phyloP scores from a whole-genome alignment of 2,329 filamentous ascomycete species.

The Trichoderma endophyticum region DNA sequence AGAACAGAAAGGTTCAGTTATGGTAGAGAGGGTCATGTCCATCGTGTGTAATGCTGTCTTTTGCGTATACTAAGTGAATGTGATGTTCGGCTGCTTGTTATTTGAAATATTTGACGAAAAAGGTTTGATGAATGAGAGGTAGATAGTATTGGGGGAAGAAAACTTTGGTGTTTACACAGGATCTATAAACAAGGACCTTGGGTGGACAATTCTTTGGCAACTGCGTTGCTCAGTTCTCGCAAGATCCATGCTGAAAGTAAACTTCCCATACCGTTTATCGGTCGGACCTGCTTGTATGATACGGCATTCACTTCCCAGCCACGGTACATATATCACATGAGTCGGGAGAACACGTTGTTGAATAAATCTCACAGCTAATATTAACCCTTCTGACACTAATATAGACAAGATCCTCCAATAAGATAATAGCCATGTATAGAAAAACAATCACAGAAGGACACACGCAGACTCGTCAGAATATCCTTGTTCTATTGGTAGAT shows the following conservation, averaged over 20 bases:
- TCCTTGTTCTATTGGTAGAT: constrained; percentile 23
- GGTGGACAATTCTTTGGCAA: neutral
- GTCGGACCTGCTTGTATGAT: neutral
- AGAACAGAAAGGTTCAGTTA: no score
- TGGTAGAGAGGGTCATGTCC: no score
- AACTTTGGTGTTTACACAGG: neutral
- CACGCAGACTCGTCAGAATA: neutral
- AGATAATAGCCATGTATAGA: neutral
- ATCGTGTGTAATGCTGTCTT: neutral
- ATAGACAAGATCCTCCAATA: neutral
- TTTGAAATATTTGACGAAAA: no score
- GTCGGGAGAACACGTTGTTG: neutral
- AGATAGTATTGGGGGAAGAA: neutral
- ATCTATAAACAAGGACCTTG: neutral
- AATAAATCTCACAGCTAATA: neutral
- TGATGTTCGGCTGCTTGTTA: neutral
- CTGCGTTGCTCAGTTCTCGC: neutral
- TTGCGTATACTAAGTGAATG: neutral
- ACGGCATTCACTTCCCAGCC: neutral
- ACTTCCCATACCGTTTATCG: neutral
- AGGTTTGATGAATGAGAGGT: neutral
- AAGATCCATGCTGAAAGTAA: neutral
- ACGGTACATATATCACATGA: neutral
- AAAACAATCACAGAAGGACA: neutral
- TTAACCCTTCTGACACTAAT: neutral